Evolutionary conservation across 306 rosid genomes (phyloP).

Genomic region (Glycyrrhiza uralensis): DNA sequence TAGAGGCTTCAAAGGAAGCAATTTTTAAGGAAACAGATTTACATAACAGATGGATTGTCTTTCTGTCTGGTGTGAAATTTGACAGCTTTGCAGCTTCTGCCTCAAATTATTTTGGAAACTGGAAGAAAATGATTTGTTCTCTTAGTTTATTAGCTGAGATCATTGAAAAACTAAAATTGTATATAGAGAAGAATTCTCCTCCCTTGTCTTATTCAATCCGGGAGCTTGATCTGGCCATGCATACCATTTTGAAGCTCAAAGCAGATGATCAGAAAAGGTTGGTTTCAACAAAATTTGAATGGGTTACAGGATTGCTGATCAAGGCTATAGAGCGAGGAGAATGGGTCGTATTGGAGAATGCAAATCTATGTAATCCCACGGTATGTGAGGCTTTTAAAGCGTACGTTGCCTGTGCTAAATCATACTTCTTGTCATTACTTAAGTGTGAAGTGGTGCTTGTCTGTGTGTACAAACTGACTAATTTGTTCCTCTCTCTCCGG

Average conservation of each 20-base stretch:
- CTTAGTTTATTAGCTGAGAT: conserved; percentile 55
- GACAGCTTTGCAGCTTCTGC: conserved; percentile 38
- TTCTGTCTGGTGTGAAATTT: conserved; percentile 37
- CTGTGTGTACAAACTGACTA: background rate
- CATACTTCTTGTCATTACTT: background rate
- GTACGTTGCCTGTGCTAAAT: background rate
- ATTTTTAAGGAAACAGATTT: conserved; percentile 35
- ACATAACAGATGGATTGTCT: conserved; percentile 52
- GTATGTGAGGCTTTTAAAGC: conserved; percentile 40
- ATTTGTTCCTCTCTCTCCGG: background rate
- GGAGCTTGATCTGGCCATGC: conserved; percentile 58
- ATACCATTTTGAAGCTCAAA: conserved; percentile 53
- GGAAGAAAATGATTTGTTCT: conserved; percentile 45
- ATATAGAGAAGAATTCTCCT: conserved; percentile 26
- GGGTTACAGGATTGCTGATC: conserved; percentile 76
- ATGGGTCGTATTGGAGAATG: conserved; percentile 92
- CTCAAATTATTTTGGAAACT: conserved; percentile 37
- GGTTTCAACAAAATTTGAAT: conserved; percentile 76
- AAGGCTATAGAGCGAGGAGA: conserved; percentile 91
- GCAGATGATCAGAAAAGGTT: conserved; percentile 44
- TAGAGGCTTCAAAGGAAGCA: conserved; percentile 38
- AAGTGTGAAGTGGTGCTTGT: background rate
- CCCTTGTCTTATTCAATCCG: conserved; percentile 37
- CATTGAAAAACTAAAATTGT: conserved; percentile 49
- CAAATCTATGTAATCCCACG: conserved; percentile 92